Conservation (phyloP, 441 rosid species). For the Erodium trifolium region DNA sequence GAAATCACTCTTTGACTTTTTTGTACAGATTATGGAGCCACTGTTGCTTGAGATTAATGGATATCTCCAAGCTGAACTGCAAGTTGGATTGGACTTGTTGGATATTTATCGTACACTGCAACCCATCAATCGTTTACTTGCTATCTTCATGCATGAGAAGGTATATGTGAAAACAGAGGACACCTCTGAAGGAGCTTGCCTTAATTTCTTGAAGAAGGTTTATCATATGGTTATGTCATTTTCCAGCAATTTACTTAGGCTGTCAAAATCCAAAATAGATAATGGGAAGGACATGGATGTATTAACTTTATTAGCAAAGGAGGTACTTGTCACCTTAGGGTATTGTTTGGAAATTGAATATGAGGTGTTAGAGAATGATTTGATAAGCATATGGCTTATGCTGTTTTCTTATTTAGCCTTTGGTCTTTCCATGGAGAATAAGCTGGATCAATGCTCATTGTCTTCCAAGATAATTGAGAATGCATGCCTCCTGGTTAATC, state of each 20-base stretch:
- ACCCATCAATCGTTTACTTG: conserved; percentile 52
- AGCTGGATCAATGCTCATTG: conserved; percentile 32
- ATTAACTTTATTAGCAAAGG: conserved; percentile 39
- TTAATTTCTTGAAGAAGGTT: conserved; percentile 59
- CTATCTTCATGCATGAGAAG: conserved; percentile 39
- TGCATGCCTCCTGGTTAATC: conserved; percentile 70
- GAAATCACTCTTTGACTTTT: conserved; percentile 65
- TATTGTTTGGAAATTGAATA: conserved; percentile 71
- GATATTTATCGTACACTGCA: conserved; percentile 44
- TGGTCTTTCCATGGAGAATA: conserved; percentile 32
- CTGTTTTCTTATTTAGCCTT: conserved; percentile 50
- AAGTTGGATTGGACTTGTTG: conserved; percentile 30
- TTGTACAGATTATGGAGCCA: conserved; percentile 81
- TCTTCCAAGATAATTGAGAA: conserved; percentile 36
- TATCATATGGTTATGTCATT: conserved; percentile 43
- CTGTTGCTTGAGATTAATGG: conserved; percentile 49
- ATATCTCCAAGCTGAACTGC: conserved; percentile 32
- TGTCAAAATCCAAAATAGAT: conserved; percentile 26
- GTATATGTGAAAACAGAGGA: conserved; percentile 72
- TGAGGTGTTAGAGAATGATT: conserved; percentile 63
- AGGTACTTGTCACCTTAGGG: conserved; percentile 45
- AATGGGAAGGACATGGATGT: conserved; percentile 27
- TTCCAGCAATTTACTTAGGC: conserved; percentile 33
- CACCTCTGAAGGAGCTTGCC: conserved; percentile 68
- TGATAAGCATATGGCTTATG: conserved; percentile 55